Evolutionary conservation across 2,329 filamentous ascomycete species (phyloP).

Genomic region (Talaromyces sp.): DNA sequence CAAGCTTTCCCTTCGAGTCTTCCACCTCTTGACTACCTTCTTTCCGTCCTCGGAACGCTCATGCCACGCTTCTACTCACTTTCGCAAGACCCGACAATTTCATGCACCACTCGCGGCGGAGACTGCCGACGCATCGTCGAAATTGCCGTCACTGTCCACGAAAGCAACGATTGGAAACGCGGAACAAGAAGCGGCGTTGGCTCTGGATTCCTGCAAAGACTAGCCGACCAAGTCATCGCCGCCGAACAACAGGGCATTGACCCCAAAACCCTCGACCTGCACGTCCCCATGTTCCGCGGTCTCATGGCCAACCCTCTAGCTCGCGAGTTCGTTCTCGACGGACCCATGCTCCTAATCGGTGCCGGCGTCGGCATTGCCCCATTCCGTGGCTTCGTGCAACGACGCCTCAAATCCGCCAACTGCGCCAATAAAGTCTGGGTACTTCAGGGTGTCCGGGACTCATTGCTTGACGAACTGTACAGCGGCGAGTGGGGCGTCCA

Average conservation of each 20-base stretch:
- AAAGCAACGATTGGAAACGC: conserved; percentile 72
- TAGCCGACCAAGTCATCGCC: conserved; percentile 69
- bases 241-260: conserved; percentile 60
- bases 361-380: conserved; percentile 95
- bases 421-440: conserved; percentile 99
- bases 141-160: conserved; percentile 94
- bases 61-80: conserved; percentile 99
- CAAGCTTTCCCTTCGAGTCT: conserved; percentile 88
- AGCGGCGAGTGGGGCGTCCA: conserved; percentile 94
- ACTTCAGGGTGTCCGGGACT: conserved; percentile 89
- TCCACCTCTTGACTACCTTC: conserved; percentile 76
- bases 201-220: conserved; percentile 87
- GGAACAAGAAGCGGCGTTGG: conserved; percentile 77
- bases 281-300: conserved; percentile 95
- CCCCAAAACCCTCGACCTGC: conserved; percentile 57
- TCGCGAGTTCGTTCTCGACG: conserved; percentile 85
- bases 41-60: conserved; percentile 76
- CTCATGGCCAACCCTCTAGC: conserved; percentile 96
- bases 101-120: conserved; percentile 64
- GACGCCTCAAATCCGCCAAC: conserved; percentile 87
- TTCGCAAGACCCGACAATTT: conserved; percentile 89
- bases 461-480: conserved; percentile 91
- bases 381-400: conserved; percentile 96
- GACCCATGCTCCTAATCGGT: conserved; percentile 95
- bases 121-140: conserved; percentile 79